Base-by-base conservation (phyloP, 495 filamentous ascomycete genomes). In the Friedmanniomyces simplex region DNA sequence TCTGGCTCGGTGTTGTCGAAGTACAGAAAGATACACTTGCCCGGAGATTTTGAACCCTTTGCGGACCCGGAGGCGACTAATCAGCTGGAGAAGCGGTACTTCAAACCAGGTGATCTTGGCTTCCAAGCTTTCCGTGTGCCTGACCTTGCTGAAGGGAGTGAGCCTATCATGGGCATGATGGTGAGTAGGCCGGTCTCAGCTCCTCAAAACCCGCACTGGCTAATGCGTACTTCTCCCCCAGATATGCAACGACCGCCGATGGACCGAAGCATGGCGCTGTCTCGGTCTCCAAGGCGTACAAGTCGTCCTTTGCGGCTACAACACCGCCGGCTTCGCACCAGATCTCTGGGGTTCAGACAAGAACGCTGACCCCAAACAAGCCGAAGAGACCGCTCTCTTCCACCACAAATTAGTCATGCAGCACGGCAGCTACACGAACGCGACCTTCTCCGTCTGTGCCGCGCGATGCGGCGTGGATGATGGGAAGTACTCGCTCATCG, bases 71-170 rank as follows among this genome's bases (percentile, higher is more conserved):
- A 71, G 18, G 74, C 72, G 20, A 65, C 72, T 39, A 74, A 77
- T 52, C 74, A 78, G 67, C 69, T 78, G 22, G 76, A 78, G 63
- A 78, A 78, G 63, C 63, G 74, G 26, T 78, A 76, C 67, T 78
- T 78, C 57, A 64, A 66, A 25, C 71, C 71, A 10, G 76, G 75
- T 13, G 65, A 78, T 57, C 66, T 78, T 46, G 74, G 76, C 5
- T 78, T 75, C 60, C 63, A 71, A 54, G 74, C 76, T 10, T 78
- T 78, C 57, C 67, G 76, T 20, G 72, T 68, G 0, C 74, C 76
- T 2, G 71, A 68, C n/a, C 63, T 78, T 16, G 60, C 73, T 7
- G 21, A 21, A 12, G 62, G 54, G 42, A 34, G 52, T 30, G 74
- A 77, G 62, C 74, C 76, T 2, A 73, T 76, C 39, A 46, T 76